Evolutionary conservation across 352 stramenopile genomes (phyloP).

Genomic region (Phytopythium vexans): DNA sequence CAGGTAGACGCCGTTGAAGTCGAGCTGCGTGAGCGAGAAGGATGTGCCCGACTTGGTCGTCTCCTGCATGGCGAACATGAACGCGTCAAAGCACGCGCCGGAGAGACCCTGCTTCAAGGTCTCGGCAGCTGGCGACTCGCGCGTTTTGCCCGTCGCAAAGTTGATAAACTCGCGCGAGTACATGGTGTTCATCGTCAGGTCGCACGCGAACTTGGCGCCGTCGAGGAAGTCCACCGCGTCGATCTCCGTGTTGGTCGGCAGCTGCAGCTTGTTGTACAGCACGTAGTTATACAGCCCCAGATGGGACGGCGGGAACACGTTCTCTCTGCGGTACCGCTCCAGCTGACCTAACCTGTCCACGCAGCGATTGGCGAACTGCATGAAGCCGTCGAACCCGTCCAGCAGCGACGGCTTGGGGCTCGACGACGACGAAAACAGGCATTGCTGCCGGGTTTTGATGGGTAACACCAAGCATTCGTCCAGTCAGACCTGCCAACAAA

Average conservation of each 20-base stretch:
- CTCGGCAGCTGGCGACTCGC: constrained; percentile 31
- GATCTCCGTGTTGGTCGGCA: constrained; percentile 44
- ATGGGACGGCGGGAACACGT: constrained; percentile 32
- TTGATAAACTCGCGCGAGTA: constrained; percentile 56
- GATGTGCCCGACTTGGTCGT: constrained; percentile 40
- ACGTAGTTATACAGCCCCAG: constrained; percentile 30
- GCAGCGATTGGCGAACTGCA: constrained; percentile 23
- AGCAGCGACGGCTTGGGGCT: constrained; percentile 18
- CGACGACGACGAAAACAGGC: constrained; percentile 23
- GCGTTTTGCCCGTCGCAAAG: constrained; percentile 35
- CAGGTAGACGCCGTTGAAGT: constrained; percentile 50
- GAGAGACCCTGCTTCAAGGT: constrained; percentile 33
- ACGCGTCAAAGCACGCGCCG: constrained; percentile 42
- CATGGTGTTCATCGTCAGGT: constrained; percentile 47
- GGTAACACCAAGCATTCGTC: too few species aligned
- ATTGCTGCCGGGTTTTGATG: not conserved
- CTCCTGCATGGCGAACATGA: constrained; percentile 52
- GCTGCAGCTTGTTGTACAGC: constrained; percentile 43
- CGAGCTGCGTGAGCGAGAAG: constrained; percentile 44
- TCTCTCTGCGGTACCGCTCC: constrained; percentile 28
- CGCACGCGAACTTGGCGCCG: constrained; percentile 43
- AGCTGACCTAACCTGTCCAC: constrained; percentile 16
- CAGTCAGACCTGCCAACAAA: too few species aligned
- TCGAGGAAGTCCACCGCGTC: constrained; percentile 50
- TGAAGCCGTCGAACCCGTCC: constrained; percentile 22